A percentile compares a stretch with the other conserved stretches of the same genome.
Evolutionary conservation across 129 eudicot species (phyloP).

Genomic region (Calendula officinalis): DNA sequence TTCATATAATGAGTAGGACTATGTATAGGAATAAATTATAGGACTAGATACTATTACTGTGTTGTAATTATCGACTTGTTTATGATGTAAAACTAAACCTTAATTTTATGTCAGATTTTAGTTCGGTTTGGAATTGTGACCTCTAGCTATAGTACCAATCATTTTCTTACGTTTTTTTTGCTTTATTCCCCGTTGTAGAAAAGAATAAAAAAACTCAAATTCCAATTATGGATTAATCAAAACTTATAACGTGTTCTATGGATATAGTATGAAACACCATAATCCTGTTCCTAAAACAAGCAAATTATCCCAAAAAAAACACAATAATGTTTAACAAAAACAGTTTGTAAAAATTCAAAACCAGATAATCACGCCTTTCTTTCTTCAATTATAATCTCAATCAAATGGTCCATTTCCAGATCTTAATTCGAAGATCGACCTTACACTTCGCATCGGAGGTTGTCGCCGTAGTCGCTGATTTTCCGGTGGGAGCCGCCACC

Average conservation of each 20-base stretch:
- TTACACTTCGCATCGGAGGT: slow-evolving; percentile 54
- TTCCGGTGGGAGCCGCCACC: slow-evolving; percentile 48
- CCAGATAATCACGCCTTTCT: slow-evolving; percentile 28
- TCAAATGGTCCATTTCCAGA: slow-evolving; percentile 60
- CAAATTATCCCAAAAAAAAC: slow-evolving; percentile 7
- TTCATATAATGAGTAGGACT: no score
- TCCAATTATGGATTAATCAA: slow-evolving; percentile 22
- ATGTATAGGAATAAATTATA: no score
- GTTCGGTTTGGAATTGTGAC: no score
- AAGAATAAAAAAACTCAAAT: slow-evolving; percentile 10
- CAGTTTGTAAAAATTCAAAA: not conserved
- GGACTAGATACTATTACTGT: no score
- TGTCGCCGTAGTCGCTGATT: slow-evolving; percentile 44
- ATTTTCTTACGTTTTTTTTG: no score
- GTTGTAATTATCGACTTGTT: no score
- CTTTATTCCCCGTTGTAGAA: not conserved
- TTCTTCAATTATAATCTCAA: not conserved
- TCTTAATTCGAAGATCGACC: slow-evolving; percentile 63
- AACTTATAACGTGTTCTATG: slow-evolving; percentile 26
- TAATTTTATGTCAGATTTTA: no score
- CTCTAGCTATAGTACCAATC: no score
- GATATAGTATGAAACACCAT: slow-evolving; percentile 3
- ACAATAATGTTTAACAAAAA: not conserved
- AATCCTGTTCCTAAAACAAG: slow-evolving; percentile 11
- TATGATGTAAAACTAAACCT: no score